Conservation (phyloP, 2,329 filamentous ascomycete species). For the Pseudogymnoascus sp. region DNA sequence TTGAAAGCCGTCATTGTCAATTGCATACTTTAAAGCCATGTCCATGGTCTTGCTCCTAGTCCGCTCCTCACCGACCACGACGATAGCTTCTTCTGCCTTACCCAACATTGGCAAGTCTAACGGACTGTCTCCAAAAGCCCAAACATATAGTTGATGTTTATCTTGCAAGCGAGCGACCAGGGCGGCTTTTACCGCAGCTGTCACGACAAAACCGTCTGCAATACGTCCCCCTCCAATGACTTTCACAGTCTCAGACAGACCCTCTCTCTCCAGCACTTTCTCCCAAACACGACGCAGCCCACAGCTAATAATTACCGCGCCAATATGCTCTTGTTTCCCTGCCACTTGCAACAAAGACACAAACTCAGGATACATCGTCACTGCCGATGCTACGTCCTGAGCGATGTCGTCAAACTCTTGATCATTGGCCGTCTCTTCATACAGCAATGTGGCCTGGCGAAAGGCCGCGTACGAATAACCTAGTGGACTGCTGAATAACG, state of each 20-base stretch:
- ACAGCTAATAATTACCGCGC: conserved; percentile 46
- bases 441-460: conserved; percentile 44
- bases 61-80: conserved; percentile 44
- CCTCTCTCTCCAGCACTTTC: conserved; percentile 38
- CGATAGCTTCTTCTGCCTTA: conserved; percentile 43
- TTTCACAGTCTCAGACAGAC: conserved; percentile 34
- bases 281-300: conserved; percentile 49
- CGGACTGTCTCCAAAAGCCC: conserved; percentile 53
- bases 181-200: conserved; percentile 39
- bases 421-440: conserved; percentile 37
- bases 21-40: conserved; percentile 32
- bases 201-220: conserved; percentile 42
- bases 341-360: conserved; percentile 33
- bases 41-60: conserved; percentile 48
- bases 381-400: conserved; percentile 32
- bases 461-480: conserved; percentile 48
- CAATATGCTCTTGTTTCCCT: conserved; percentile 30
- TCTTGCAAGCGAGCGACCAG: conserved; percentile 37
- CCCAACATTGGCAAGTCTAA: conserved; percentile 51
- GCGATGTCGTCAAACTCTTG: conserved; percentile 39
- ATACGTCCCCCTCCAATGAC: conserved; percentile 47
- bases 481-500: conserved; percentile 39
- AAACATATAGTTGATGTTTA: conserved; percentile 33
- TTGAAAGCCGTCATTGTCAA: conserved; percentile 33
- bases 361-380: conserved; percentile 42